phyloP scores from a whole-genome alignment of 306 rosid species.

The cucumber (Cucumis sativus) region Cucumber_9930_V3 NC_026660.2:12592501-12593000 shows the following conservation, averaged over 20 bases:
- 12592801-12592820: not conserved
- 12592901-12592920: not conserved
- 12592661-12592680: not conserved
- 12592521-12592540: not conserved
- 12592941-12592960: not conserved
- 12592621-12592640: not conserved
- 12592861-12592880: not conserved
- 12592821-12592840: not conserved
- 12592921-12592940: not conserved
- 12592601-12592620: not conserved
- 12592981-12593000: not conserved
- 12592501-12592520: not conserved
- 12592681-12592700: not conserved
- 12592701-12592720: not conserved
- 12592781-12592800: not conserved
- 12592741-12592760: slow-evolving; percentile 5
- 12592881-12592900: not conserved
- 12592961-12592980: not conserved
- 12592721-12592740: not conserved
- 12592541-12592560: not conserved
- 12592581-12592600: not conserved
- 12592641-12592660: not conserved
- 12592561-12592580: not conserved
- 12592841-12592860: not conserved
- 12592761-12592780: not conserved